Percentiles rank a stretch among this genome's conserved stretches.
phyloP scores from a whole-genome alignment of 352 stramenopile genomes.

The Globisporangium megalacanthum region DNA sequence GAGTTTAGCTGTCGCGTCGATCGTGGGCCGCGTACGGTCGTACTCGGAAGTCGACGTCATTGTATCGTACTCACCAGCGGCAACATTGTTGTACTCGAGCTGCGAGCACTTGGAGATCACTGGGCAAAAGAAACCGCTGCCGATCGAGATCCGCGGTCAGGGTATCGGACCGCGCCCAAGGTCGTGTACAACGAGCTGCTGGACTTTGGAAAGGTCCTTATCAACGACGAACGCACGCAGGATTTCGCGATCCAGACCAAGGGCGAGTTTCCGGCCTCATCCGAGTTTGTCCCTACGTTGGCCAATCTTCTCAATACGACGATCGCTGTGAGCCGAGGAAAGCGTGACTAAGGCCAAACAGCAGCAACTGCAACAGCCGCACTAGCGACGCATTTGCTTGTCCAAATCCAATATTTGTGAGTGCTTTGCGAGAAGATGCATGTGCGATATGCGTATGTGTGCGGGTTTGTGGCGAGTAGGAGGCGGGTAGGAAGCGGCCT shows the following conservation, averaged over 20 bases:
- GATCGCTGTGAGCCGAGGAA: slow-evolving; percentile 42
- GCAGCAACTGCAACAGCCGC: no score
- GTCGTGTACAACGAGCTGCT: slow-evolving; percentile 92
- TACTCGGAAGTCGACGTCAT: slow-evolving; percentile 91
- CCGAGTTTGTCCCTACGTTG: slow-evolving; percentile 43
- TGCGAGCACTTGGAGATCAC: slow-evolving; percentile 86
- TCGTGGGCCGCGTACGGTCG: slow-evolving; percentile 89
- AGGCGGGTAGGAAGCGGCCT: no score
- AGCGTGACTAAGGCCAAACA: no score
- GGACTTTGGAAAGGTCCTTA: slow-evolving; percentile 94
- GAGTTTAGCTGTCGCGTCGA: slow-evolving; percentile 87
- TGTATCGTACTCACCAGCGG: slow-evolving; percentile 86
- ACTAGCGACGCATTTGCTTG: no score
- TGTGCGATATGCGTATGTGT: no score
- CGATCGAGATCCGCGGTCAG: slow-evolving; percentile 83
- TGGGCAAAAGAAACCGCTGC: slow-evolving; percentile 84
- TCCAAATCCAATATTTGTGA: no score
- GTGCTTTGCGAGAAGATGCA: no score
- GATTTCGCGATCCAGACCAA: slow-evolving; percentile 92
- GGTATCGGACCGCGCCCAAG: slow-evolving; percentile 91
- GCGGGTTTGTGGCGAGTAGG: no score
- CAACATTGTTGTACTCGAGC: slow-evolving; percentile 77
- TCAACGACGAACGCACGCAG: slow-evolving; percentile 83
- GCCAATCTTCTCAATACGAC: slow-evolving; percentile 22
- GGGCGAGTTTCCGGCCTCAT: slow-evolving; percentile 89